Evolutionary conservation across 1,139 yeast genomes (phyloP), one percentile per base, ranked within the genome.

Genomic region (Magnusiomyces fungicola): DNA sequence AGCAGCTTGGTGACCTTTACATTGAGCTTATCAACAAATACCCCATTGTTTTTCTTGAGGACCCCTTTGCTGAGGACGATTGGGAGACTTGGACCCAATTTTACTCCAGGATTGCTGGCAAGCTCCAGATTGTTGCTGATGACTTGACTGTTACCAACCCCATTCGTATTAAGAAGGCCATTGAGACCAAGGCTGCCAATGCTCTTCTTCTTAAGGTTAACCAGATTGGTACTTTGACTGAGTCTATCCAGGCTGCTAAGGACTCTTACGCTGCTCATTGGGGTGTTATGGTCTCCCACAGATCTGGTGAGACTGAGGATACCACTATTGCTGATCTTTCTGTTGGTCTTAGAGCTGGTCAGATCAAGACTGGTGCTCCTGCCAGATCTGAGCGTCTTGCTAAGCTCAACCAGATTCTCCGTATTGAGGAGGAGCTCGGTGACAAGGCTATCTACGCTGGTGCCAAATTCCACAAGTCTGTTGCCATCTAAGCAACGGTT

Each of bases 281-380:
- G 96, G 96, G 96, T 78, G 95, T 88, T 66, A 87, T 87, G 95
- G 96, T 88, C 67, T 85, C 95, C 65, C 95, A 86, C 83, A 84
- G 95, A 80, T 88, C 96, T 63, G 97, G 97, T 78, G 97, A 90
- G 81, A 89, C 97, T 61, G 97, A 90, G 79, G 97, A 90, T 76
- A 83, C 95, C 64, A 83, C 86, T 79, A 89, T 90, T 74, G 97
- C 97, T 69, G 97, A 90, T 75, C 80, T 90, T 70, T 78, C 89
- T 64, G 96, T 90, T 65, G 97, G 97, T 78, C 79, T 90, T 72
- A 86, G 97, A 81, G 69, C 95, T 62, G 97, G 96, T 72, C 96
- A 90, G 80, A 83, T 90, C 74, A 90, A 90, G 89, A 85, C 96
- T 64, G 97, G 97, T 83, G 97, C 97, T 69, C 96, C 97, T 70